Conservation (phyloP, 495 filamentous ascomycete genomes). For the Xylaria acuta region DNA sequence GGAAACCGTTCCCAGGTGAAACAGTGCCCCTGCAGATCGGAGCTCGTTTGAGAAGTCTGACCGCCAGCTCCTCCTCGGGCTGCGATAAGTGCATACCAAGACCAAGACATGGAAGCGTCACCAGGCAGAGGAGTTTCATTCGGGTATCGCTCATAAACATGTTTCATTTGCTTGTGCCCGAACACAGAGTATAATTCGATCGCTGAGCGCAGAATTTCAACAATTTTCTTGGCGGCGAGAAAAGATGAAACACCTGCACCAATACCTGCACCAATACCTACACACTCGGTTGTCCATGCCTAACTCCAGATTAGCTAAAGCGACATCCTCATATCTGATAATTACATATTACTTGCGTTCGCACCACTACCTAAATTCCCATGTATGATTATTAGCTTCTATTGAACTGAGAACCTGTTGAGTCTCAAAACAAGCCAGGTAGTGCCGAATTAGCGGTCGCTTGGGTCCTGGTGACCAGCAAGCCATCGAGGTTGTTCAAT, state of each 20-base stretch:
- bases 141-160: not conserved
- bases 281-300: not conserved
- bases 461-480: no score
- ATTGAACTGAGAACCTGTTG: no score
- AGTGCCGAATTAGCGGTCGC: no score
- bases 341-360: not conserved
- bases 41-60: slow-evolving; percentile 16
- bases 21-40: slow-evolving; percentile 28
- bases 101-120: not conserved
- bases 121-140: not conserved
- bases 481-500: no score
- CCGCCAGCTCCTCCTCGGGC: slow-evolving; percentile 1
- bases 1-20: slow-evolving; percentile 18
- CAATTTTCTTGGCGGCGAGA: not conserved
- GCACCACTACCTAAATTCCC: not conserved
- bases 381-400: not conserved
- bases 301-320: no score
- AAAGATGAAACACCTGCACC: not conserved
- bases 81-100: slow-evolving; percentile 18
- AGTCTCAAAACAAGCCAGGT: not conserved
- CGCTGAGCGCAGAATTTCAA: not conserved
- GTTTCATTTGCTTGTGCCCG: slow-evolving; percentile 1
- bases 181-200: not conserved
- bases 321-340: not conserved
- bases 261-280: no score